phyloP scores from a whole-genome alignment of 805 yeast genomes.

The Candida hungchunana region DNA sequence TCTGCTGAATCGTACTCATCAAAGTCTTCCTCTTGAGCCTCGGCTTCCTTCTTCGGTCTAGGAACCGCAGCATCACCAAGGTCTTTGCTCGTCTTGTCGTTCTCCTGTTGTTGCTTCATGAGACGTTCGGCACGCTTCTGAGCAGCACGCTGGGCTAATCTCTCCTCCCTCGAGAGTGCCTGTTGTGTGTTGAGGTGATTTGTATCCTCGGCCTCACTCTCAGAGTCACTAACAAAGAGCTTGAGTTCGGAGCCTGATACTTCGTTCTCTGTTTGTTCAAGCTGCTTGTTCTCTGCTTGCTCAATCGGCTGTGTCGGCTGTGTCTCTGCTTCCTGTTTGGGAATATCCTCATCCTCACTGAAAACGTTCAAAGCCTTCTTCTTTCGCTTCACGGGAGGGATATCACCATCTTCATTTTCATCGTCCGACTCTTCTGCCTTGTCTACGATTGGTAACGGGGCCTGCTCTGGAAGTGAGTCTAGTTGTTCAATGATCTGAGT shows the following conservation, averaged over 20 bases:
- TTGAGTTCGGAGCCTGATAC: conserved; percentile 1
- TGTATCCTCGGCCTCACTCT: conserved; percentile 12
- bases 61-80: background rate
- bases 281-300: too few relatives aligned
- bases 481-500: too few relatives aligned
- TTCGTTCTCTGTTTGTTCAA: too few relatives aligned
- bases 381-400: background rate
- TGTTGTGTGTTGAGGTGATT: conserved; percentile 4
- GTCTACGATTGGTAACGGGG: too few relatives aligned
- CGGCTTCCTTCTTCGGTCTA: background rate
- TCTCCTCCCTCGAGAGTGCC: conserved; percentile 11
- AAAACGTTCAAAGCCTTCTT: conserved; percentile 1
- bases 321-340: too few relatives aligned
- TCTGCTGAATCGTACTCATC: conserved; percentile 7
- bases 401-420: conserved; percentile 3
- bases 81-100: conserved; percentile 3
- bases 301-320: too few relatives aligned
- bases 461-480: too few relatives aligned
- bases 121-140: conserved; percentile 23
- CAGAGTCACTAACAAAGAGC: conserved; percentile 19
- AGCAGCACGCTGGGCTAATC: conserved; percentile 19
- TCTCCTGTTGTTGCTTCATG: conserved; percentile 17
- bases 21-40: conserved; percentile 2
- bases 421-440: too few relatives aligned
- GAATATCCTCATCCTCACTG: conserved; percentile 5